These are phyloP conservation scores for Nectriaceae sp. DNA, from an alignment of 2,329 filamentous ascomycete genomes.

Conservation along the genomic window DNA sequence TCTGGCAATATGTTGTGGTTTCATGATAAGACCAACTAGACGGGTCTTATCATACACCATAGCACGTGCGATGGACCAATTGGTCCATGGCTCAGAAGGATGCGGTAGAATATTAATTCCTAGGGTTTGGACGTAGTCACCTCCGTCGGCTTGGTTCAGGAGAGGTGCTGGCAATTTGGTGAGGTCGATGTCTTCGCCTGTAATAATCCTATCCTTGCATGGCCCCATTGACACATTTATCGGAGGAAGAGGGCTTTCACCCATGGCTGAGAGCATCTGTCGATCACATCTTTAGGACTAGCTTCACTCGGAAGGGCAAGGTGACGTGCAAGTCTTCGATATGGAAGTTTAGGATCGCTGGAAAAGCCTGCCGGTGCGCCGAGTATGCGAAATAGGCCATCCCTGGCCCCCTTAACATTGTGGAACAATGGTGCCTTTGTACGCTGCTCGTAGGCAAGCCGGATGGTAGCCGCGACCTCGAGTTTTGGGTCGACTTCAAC, in stretches of 20 bases:
- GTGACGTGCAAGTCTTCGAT: slow-evolving; percentile 43
- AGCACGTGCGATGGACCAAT: slow-evolving; percentile 46
- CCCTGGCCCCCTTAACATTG: slow-evolving; percentile 47
- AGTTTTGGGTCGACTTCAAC: slow-evolving; percentile 45
- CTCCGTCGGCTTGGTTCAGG: slow-evolving; percentile 47
- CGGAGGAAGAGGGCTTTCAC: slow-evolving; percentile 34
- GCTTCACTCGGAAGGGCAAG: slow-evolving; percentile 44
- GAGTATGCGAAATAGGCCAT: slow-evolving; percentile 50
- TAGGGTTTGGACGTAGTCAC: slow-evolving; percentile 53
- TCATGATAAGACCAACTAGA: slow-evolving; percentile 42
- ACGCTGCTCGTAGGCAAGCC: slow-evolving; percentile 45
- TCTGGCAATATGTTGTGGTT: slow-evolving; percentile 48
- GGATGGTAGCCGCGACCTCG: slow-evolving; percentile 49
- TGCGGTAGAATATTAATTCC: slow-evolving; percentile 50
- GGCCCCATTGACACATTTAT: slow-evolving; percentile 26
- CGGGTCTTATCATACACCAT: slow-evolving; percentile 49
- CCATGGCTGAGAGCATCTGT: slow-evolving; percentile 40
- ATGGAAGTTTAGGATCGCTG: slow-evolving; percentile 30
- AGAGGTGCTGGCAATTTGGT: slow-evolving; percentile 41
- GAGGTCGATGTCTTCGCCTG: slow-evolving; percentile 25
- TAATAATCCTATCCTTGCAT: slow-evolving; percentile 13
- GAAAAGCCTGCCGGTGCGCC: slow-evolving; percentile 43
- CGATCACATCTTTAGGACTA: slow-evolving; percentile 41
- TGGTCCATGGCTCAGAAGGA: slow-evolving; percentile 49
- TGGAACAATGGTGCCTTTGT: slow-evolving; percentile 54